Base-by-base conservation (phyloP, 768 basidiomycete species). In the Chalciporus chontae region DNA sequence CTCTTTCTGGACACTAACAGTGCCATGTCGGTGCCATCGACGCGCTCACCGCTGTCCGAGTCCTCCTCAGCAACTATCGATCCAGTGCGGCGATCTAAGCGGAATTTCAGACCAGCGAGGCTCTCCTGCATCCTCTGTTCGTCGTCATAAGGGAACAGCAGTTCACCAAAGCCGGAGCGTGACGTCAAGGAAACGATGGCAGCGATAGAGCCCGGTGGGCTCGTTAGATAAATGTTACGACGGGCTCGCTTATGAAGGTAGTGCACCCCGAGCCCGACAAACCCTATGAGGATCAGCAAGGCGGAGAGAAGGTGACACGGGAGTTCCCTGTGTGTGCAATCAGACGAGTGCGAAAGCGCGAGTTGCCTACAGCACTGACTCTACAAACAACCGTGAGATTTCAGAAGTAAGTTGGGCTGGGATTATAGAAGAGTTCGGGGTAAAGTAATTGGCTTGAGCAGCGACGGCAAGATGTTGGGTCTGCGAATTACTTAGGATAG, bases 361-460 rank as follows among this genome's bases (percentile, higher is more conserved):
- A 27, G 26, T 26, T 45, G 17, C 17, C 39, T 21, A 40, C 8
- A 31, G 4, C 13, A 38, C 82, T 42, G 59, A 87, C 85, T 85
- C 78, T 31, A 88, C 68, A 55, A 72, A 74, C 42, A 88, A 66
- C 21, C 83, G 73, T 18, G 78, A 74, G 14, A 71, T 58, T 10
- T 76, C 55, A 5, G 73, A 71, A 3, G 69, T 73, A 37, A 80
- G 54, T 26, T 61, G 49, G 7, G 77, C 77, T 13, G 65, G 47
- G 6, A 81, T 52, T 0, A 72, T 69, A 5, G 52, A 44, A 47
- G 78, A 74, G 6, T 59, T 48, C 2, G 64, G 48, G 7, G 81
- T 60, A 55, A 86, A 87, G 58, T 83, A 88, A n/a, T 78, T 73
- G 1, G 74, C 70, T 56, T 77, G 77, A 0, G 85, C 83, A 8